A percentile compares a stretch with the other conserved stretches of the same genome.
Conservation (phyloP, 768 basidiomycete genomes). For the Coprinopsis strossmayeri region DNA sequence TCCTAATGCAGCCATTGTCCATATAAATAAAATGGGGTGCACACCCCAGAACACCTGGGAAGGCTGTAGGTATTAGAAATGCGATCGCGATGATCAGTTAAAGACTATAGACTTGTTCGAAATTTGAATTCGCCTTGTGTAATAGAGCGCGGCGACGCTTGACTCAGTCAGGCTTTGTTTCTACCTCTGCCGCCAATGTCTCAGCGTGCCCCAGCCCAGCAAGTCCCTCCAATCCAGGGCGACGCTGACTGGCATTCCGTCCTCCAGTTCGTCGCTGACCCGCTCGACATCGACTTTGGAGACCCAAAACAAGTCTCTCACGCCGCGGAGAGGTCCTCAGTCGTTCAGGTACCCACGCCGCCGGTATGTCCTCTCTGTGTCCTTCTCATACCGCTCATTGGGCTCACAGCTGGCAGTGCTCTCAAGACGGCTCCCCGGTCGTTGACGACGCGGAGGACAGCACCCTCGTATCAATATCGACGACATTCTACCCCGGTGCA, state of each 20-base stretch:
- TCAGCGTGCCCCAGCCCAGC: not conserved
- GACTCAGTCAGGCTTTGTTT: not conserved
- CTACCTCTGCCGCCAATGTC: not conserved
- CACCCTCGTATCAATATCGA: conserved; percentile 67
- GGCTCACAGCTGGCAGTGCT: conserved; percentile 27
- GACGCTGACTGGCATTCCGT: conserved; percentile 56
- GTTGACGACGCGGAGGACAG: conserved; percentile 31
- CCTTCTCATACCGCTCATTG: not conserved
- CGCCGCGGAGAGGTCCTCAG: conserved; percentile 12
- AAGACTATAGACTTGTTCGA: not conserved
- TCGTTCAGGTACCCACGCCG: conserved; percentile 53
- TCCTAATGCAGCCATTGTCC: not conserved
- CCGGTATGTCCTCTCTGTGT: conserved; percentile 36
- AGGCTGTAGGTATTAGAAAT: not conserved
- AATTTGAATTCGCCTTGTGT: not conserved
- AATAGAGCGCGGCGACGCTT: too few relatives aligned
- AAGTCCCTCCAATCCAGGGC: not conserved
- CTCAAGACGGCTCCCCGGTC: conserved; percentile 37
- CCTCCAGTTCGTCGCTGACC: conserved; percentile 50
- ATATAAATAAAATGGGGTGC: conserved; percentile 1
- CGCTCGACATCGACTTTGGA: conserved; percentile 32
- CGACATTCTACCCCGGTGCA: conserved; percentile 73
- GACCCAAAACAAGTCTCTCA: conserved; percentile 28
- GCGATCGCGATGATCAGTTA: not conserved
- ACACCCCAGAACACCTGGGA: not conserved